phyloP scores from a whole-genome alignment of 208 protist genomes.

The Crithidia mellificae region DNA sequence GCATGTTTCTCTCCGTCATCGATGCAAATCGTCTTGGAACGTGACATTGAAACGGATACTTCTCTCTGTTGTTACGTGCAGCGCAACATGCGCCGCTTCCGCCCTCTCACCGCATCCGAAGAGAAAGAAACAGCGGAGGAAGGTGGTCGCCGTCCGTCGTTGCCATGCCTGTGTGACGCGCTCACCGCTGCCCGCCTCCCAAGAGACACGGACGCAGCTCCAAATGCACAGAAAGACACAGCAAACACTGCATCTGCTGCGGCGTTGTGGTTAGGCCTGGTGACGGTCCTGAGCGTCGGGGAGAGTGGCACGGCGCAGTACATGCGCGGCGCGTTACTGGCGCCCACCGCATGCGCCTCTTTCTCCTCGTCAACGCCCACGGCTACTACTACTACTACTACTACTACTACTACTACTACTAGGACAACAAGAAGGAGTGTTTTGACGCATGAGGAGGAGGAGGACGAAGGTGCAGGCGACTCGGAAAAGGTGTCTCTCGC shows the following conservation, averaged over 20 bases:
- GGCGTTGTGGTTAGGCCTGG: constrained; percentile 24
- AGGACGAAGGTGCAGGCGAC: too few species aligned
- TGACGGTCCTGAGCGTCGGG: constrained; percentile 27
- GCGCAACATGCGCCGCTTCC: background rate
- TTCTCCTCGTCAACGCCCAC: background rate
- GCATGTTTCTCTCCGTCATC: background rate
- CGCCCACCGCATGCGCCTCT: background rate
- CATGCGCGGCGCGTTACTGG: constrained; percentile 33
- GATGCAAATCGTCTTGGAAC: constrained; percentile 20
- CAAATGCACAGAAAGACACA: too few species aligned
- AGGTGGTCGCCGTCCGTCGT: too few species aligned
- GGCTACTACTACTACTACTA: background rate
- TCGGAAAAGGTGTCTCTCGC: constrained; percentile 11
- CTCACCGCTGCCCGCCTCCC: too few species aligned
- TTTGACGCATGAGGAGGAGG: too few species aligned
- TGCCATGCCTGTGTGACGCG: too few species aligned
- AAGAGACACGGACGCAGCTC: too few species aligned
- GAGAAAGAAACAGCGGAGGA: too few species aligned
- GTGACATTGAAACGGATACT: constrained; percentile 3
- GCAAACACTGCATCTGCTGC: constrained; percentile 5
- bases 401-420: too few species aligned
- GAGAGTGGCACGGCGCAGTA: constrained; percentile 37
- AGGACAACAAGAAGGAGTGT: too few species aligned
- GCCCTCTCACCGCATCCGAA: too few species aligned
- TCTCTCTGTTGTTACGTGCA: constrained; percentile 14